Base-by-base conservation (phyloP, 2,329 filamentous ascomycete genomes). In the Cladobotryum protrusum region DNA sequence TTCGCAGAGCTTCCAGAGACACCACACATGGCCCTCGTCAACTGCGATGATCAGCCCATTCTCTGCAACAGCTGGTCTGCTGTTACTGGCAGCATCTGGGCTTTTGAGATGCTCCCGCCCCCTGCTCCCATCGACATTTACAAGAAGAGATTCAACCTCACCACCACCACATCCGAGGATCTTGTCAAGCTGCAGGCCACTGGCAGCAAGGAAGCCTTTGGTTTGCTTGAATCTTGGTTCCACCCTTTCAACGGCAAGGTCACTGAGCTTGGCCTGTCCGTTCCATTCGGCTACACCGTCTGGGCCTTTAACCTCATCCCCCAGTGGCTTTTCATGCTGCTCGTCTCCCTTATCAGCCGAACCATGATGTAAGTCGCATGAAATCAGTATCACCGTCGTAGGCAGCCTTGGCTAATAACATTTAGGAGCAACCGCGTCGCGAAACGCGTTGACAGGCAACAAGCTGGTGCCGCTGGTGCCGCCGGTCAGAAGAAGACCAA, bases 261-360 rank as follows among this genome's bases (percentile, higher is more conserved):
- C 39, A 82, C 81, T 52, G 69, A 86, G 72, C 76, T 79, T 56
- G 76, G 78, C 56, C 60, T 89, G 29, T 72, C 78, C 32, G 68
- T 86, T 47, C 84, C 85, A 36, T 68, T 85, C 40, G 87, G 77
- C 50, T 90, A 87, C 63, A 57, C 78, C 46, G 73, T 89, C 58
- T 89, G 81, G 79, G 74, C 74, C 56, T 81, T 87, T 61, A 75
- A 77, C 59, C 69, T 85, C 44, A 69, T 89, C 52, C 79, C 87
- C 51, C 82, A 84, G 73, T 92, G 87, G 87, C 69, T 81, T 49
- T 83, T 89, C 63, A 91, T 92, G 87, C 76, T 92, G 58, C 64
- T 80, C 44, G 76, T 92, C 59, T 87, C 84, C 47, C 82, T 91
- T 65, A 62, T 86, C 56, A 89, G 83, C 75, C 78, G 87, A 63